Evolutionary conservation across 805 yeast genomes (phyloP), one percentile per base, ranked within the genome.

Genomic region (Jamesozyma lodderae): DNA sequence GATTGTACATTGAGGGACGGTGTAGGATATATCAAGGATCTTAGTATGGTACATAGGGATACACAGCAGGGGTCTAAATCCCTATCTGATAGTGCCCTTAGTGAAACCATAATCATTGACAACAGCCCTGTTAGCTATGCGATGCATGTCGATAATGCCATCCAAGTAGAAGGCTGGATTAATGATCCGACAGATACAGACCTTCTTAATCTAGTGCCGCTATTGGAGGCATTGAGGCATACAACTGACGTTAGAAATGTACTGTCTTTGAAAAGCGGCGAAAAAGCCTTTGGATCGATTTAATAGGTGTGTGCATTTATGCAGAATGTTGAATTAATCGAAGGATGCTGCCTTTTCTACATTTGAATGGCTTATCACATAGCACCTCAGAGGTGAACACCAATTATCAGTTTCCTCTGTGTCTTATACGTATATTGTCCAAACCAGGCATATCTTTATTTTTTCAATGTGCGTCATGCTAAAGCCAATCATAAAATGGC

Each of bases 141-240:
- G 13, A 63, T 75, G 57, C 88, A 90, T 58, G 84, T 78, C 42
- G 79, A 79, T 47, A 92, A 92, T 53, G 98, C 95, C 1, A 80
- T 92, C 17, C 78, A 81, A 64, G 86, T 92, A 6, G 96, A 88
- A 62, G 97, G 98, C 33, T 92, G 98, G 98, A 86, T 92, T 45
- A 85, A 83, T 54, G 98, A 92, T 60, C 95, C 94, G n/a, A 74
- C 80, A 26, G 98, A 92, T 55, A 67, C 79, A 17, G 95, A 86
- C 52, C 64, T 92, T 41, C 65, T 92, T 60, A 79, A 86, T 50
- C 62, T 92, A 37, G 59, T 92, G 31, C 97, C 98, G 1, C 63
- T 92, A 53, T 63, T 58, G 20, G 55, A 57, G 40, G 52, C 62
- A 9, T 62, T 92, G 51, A 69, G 95, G 41, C 73, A 76, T 45